phyloP scores from a whole-genome alignment of 805 yeast genomes.

The Priceomyces melissophilus region DNA sequence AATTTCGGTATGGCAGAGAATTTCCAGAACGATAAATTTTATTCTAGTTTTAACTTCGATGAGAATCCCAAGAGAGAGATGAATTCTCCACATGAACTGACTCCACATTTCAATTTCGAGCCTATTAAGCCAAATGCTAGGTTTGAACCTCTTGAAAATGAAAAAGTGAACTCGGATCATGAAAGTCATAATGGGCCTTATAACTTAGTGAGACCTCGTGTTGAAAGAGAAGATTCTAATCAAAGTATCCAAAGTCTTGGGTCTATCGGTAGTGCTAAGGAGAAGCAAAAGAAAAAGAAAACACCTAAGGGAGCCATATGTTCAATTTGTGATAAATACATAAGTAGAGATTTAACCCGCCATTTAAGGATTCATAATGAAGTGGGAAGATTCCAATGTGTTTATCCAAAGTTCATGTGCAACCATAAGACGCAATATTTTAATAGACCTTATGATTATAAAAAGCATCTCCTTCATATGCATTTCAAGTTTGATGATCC shows the following conservation, averaged over 20 bases:
- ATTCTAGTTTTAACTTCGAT: constrained; percentile 19
- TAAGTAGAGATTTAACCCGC: constrained; percentile 38
- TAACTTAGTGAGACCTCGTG: constrained; percentile 7
- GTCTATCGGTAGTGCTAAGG: constrained; percentile 7
- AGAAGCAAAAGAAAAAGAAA: constrained; percentile 22
- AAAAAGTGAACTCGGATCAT: not conserved
- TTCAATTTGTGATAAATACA: constrained; percentile 37
- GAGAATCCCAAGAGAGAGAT: constrained; percentile 8
- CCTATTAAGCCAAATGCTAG: constrained; percentile 1
- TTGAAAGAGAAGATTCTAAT: constrained; percentile 13
- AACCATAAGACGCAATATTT: constrained; percentile 41
- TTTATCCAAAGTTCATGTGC: constrained; percentile 37
- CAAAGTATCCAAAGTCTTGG: constrained; percentile 14
- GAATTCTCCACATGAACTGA: constrained; percentile 1
- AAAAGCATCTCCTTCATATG: constrained; percentile 40
- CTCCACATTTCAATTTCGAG: constrained; percentile 3
- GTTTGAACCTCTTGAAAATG: not conserved
- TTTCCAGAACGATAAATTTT: constrained; percentile 4
- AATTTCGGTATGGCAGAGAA: constrained; percentile 2
- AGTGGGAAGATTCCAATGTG: constrained; percentile 41
- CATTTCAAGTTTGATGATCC: constrained; percentile 43
- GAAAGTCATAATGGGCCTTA: constrained; percentile 1
- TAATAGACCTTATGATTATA: constrained; percentile 45
- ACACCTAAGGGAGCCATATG: constrained; percentile 36
- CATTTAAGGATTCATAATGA: constrained; percentile 44